Conservation (phyloP, 1,284 basidiomycete species). For the Gymnopus androsaceus region DNA sequence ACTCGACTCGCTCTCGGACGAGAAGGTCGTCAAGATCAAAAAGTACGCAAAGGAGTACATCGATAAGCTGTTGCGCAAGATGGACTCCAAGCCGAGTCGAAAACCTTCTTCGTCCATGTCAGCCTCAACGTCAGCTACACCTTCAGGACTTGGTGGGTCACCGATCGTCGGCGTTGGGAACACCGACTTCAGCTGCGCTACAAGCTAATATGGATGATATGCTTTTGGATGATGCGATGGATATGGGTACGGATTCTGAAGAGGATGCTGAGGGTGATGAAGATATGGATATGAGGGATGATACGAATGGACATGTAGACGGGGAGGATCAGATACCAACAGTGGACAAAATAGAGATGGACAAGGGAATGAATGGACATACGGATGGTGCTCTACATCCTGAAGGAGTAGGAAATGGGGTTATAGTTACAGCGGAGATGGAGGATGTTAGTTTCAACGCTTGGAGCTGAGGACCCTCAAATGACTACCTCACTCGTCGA, state of each 20-base stretch:
- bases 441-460: not conserved
- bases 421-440: not conserved
- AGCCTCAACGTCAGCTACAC: constrained; percentile 34
- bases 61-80: constrained; percentile 62
- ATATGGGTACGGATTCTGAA: constrained; percentile 41
- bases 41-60: constrained; percentile 92
- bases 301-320: not conserved
- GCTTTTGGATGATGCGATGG: constrained; percentile 41
- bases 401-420: not conserved
- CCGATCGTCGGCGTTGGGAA: constrained; percentile 41
- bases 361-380: too few relatives aligned
- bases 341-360: too few relatives aligned
- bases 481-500: too few relatives aligned
- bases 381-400: not conserved
- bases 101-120: constrained; percentile 27
- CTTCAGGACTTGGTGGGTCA: constrained; percentile 30
- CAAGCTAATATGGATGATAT: constrained; percentile 22
- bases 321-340: not conserved
- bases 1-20: constrained; percentile 79
- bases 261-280: constrained; percentile 28
- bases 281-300: not conserved
- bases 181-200: constrained; percentile 12
- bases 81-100: constrained; percentile 41
- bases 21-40: constrained; percentile 90
- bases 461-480: too few relatives aligned